Base-by-base conservation (phyloP, 2,329 filamentous ascomycete species). In the Immersiporthe knoxdaviesiana region DNA sequence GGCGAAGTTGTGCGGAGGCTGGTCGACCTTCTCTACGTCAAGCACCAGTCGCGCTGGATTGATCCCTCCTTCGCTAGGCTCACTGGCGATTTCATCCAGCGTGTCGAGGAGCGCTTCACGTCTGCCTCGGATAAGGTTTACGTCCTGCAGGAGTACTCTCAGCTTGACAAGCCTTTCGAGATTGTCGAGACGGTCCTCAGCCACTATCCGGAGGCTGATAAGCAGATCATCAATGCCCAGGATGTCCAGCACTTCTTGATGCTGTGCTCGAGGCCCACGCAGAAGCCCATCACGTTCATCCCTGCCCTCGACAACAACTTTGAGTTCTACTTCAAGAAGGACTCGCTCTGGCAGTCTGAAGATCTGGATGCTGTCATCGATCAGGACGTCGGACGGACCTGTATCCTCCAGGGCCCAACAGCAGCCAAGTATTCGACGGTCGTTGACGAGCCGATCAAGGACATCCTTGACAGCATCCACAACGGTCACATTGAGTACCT, bases 261-360 rank as follows among this genome's bases (percentile, higher is more conserved):
- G 44, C 90, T 99, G 58, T 98, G 94, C 85, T 91, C 96, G 82
- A 91, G 94, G 50, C 92, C 92, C 62, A 91, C 91, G 54, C 96
- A 99, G 84, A 99, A 99, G 87, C 96, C 96, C 2, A 92, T 97
- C 37, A 96, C 95, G 0, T 99, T 99, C 78, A 94, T 99, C 39
- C 96, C 96, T 6, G 86, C 92, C n/a, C 86, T 99, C 30, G 96
- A 99, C 76, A 94, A 97, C 72, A 97, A 95, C 78, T 99, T 99
- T 74, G 96, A 99, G 79, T 97, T 97, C 83, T 99, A 93, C 85
- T 99, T 99, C 91, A 99, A 99, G 90, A 99, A 99, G 85, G 96
- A 99, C 80, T 99, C 96, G 1, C 87, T 99, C 10, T 99, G 96
- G 96, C 96, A 99, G 82, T 98, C 96, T 0, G 96, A 99, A 81